phyloP scores from a whole-genome alignment of 768 basidiomycete species.

The Multifurca ochricompacta region DNA sequence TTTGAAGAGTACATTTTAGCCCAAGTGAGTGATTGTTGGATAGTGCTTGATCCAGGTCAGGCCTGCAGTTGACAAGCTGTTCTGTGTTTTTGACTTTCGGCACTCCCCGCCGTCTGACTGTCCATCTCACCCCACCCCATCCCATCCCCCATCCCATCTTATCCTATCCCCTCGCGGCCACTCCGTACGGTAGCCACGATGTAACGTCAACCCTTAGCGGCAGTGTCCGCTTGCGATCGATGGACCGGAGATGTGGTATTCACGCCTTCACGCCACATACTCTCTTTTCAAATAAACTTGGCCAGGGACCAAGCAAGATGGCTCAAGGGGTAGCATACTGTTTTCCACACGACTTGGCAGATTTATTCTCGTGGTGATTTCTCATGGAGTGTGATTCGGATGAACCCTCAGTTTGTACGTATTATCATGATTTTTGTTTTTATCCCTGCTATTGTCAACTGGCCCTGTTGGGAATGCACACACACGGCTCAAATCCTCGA shows the following conservation, averaged over 20 bases:
- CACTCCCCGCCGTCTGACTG: not conserved
- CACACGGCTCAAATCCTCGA: not conserved
- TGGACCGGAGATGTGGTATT: not conserved
- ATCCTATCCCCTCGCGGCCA: too few species aligned
- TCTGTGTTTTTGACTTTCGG: not conserved
- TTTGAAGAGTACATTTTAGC: too few species aligned
- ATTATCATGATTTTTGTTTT: not conserved
- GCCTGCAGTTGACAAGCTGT: too few species aligned
- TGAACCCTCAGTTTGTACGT: not conserved
- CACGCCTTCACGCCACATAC: too few species aligned
- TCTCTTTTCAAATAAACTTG: not conserved
- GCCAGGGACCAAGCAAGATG: too few species aligned
- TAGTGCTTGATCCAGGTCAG: too few species aligned
- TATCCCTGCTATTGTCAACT: not conserved
- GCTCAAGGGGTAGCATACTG: not conserved
- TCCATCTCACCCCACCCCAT: not conserved
- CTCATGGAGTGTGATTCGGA: not conserved
- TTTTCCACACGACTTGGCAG: not conserved
- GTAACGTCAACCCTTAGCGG: not conserved
- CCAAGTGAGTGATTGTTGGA: too few species aligned
- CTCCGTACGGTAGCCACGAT: not conserved
- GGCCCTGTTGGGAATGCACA: not conserved
- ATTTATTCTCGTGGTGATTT: not conserved
- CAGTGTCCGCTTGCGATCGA: not conserved
- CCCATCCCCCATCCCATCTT: too few species aligned